Conservation (phyloP, 345 rosid genomes). For the Ricinus communis region DNA sequence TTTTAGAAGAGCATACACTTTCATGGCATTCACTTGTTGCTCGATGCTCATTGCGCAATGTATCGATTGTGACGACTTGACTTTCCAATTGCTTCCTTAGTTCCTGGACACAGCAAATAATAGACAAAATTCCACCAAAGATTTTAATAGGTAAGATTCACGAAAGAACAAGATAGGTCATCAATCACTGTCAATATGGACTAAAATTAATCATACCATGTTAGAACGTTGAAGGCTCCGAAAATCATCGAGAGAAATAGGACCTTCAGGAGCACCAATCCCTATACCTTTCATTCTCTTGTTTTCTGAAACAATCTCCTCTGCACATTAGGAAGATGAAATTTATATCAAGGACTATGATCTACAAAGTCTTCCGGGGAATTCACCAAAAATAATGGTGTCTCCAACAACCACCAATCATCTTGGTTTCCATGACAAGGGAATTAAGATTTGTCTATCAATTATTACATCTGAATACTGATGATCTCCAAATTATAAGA, state of each 20-base stretch:
- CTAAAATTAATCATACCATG: conserved; percentile 43
- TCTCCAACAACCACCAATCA: not conserved
- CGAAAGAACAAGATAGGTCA: not conserved
- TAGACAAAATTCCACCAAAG: not conserved
- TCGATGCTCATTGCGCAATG: conserved; percentile 63
- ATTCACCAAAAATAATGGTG: not conserved
- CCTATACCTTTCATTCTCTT: conserved; percentile 87
- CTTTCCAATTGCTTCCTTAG: conserved; percentile 86
- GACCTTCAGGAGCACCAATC: conserved; percentile 94
- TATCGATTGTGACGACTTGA: conserved; percentile 70
- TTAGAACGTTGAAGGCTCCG: conserved; percentile 93
- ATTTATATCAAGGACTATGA: not conserved
- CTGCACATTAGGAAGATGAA: conserved; percentile 36
- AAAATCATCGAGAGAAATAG: conserved; percentile 93
- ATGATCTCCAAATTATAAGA: not conserved
- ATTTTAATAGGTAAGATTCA: not conserved
- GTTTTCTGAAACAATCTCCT: conserved; percentile 55
- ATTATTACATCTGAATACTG: not conserved
- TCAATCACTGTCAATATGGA: conserved; percentile 20
- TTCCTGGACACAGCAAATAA: conserved; percentile 53
- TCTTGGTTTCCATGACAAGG: conserved; percentile 4
- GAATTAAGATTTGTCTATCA: not conserved
- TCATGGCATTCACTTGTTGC: conserved; percentile 57
- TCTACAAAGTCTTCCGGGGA: not conserved
- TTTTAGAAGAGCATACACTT: conserved; percentile 44